Evolutionary conservation across 495 filamentous ascomycete genomes (phyloP).

Genomic region (Lophiotrema nucula): DNA sequence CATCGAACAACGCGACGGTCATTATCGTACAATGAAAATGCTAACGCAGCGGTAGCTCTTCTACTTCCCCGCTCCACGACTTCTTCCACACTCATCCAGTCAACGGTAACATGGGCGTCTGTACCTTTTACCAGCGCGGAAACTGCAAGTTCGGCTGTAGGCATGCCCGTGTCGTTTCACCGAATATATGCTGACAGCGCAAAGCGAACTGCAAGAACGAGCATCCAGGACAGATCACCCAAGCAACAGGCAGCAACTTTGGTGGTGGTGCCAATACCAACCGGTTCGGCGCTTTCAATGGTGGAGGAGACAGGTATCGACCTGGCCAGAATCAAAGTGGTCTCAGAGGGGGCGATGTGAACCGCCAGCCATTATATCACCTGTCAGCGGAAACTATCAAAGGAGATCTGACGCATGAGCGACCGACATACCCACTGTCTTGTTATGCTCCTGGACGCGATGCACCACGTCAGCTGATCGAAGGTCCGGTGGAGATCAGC

Average conservation of each 20-base stretch:
- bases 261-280: constrained; percentile 37
- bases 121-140: constrained; percentile 70
- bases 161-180: not conserved
- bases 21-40: too few species aligned
- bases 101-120: constrained; percentile 50
- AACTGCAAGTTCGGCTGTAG: constrained; percentile 65
- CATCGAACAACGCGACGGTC: too few species aligned
- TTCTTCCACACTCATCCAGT: too few species aligned
- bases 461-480: constrained; percentile 76
- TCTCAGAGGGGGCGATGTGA: not conserved
- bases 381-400: constrained; percentile 58
- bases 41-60: too few species aligned
- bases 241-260: too few species aligned
- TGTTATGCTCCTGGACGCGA: constrained; percentile 71
- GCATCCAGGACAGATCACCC: constrained; percentile 44
- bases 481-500: constrained; percentile 77
- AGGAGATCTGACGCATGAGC: constrained; percentile 63
- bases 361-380: not conserved
- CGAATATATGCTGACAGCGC: not conserved
- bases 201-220: constrained; percentile 56
- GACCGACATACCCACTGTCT: constrained; percentile 80
- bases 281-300: constrained; percentile 41
- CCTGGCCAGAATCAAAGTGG: constrained; percentile 6
- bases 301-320: constrained; percentile 34
- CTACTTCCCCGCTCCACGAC: too few species aligned